Percentiles rank a stretch among this genome's conserved stretches.
phyloP scores from a whole-genome alignment of 176 grass and related monocot genomes.

The Ampelocalamus luodianensis region DNA sequence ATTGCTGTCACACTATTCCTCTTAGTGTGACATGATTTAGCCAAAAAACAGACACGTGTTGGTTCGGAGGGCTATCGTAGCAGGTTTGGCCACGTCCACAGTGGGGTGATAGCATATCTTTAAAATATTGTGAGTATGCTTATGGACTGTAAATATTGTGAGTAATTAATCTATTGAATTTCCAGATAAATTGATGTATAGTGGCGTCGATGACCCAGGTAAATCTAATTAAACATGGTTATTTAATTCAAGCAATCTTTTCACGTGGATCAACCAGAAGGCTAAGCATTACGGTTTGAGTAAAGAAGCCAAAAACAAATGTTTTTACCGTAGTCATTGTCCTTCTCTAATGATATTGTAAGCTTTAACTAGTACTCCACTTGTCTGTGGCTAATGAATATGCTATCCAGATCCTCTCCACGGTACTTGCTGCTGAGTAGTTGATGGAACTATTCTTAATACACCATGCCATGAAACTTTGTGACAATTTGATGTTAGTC shows the following conservation, averaged over 20 bases:
- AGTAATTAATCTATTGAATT: no score
- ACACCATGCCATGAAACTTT: not conserved
- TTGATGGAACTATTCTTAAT: not conserved
- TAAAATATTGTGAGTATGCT: no score
- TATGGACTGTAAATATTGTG: no score
- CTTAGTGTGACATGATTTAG: no score
- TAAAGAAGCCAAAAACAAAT: not conserved
- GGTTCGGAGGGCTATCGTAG: no score
- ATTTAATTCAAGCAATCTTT: not conserved
- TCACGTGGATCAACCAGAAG: not conserved
- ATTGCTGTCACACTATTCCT: no score
- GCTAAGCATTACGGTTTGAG: not conserved
- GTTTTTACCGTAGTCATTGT: not conserved
- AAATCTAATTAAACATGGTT: not conserved
- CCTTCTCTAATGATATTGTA: not conserved
- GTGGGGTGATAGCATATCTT: no score
- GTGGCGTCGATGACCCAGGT: not conserved
- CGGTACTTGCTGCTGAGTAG: not conserved
- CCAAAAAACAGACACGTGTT: no score
- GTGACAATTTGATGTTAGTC: slow-evolving; percentile 6
- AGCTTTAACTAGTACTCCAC: not conserved
- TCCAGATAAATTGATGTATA: not conserved
- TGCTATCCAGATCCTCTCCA: slow-evolving; percentile 18
- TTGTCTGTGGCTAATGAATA: slow-evolving; percentile 28
- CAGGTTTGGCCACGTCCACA: no score